Base-by-base conservation (phyloP, 306 rosid species). In the Acacia confusa region DNA sequence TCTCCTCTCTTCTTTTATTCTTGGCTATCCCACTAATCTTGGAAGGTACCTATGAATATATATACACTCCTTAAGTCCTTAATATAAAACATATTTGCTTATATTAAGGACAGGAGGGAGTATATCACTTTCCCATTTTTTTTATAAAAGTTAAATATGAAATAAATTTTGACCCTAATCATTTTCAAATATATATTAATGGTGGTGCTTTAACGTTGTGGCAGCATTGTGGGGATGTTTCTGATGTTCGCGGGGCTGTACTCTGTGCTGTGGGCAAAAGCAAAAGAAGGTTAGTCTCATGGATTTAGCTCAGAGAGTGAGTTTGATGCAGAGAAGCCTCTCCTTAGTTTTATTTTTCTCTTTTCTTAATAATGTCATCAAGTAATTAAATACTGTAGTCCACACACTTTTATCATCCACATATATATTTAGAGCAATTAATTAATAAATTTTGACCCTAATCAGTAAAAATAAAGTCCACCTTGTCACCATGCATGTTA, bases 241-340 rank as follows among this genome's bases (percentile, higher is more conserved):
- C 79, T 95, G 58, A 89, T 95, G 97, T 95, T 95, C 83, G 81
- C 70, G 72, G 97, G 97, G 41, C 94, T 95, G 19, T 95, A 95
- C 89, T 85, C 87, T 67, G 94, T 93, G 87, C 92, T 93, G 34
- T 95, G 97, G 97, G 95, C 97, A 5, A 95, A 93, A 87, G 95
- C 92, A 27, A 95, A 90, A 85, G 99, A 93, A 86, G 88, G 84
- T 6, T 71, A 65, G 30, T 40, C 70, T 30, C 19, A 58, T 63
- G 82, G 55, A 36, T 72, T 72, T 83, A 79, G 77, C 82, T 60
- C 72, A 34, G 85, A 81, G 73, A 84, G 85, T 84, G 97, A 92
- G 81, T 81, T 77, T 44, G 97, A 89, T 80, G 82, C 87, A 68
- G 85, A 85, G 92, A 93, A 90, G 88, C 97, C 97, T 89, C 94